These are phyloP conservation scores for Knoxia roxburghii DNA, from an alignment of 257 asterid species.

Conservation along the genomic window DNA sequence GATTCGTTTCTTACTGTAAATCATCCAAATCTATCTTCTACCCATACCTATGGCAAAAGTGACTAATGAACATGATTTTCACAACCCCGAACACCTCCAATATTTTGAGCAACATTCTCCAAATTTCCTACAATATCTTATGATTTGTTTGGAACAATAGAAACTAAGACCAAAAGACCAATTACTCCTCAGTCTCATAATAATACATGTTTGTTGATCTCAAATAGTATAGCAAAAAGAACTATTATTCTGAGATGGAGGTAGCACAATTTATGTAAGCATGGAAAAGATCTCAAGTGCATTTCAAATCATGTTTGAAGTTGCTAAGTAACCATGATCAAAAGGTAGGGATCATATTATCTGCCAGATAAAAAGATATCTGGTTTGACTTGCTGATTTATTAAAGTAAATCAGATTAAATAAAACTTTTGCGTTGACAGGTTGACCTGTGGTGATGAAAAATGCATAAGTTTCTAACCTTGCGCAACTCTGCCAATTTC, in stretches of 20 bases:
- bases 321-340: background rate
- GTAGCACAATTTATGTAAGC: background rate
- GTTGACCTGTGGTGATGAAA: background rate
- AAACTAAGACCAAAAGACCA: too few species aligned
- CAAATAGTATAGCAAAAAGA: too few species aligned
- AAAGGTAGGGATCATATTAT: background rate
- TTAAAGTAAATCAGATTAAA: background rate
- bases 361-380: background rate
- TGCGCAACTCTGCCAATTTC: conserved; percentile 55
- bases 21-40: conserved; percentile 3
- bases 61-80: background rate
- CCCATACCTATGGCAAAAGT: background rate
- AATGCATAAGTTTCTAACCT: conserved; percentile 34
- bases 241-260: too few species aligned
- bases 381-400: background rate
- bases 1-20: background rate
- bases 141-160: too few species aligned
- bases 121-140: background rate
- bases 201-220: too few species aligned
- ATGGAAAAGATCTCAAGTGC: background rate
- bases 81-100: background rate
- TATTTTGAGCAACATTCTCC: background rate
- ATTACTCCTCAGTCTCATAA: too few species aligned
- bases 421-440: background rate
- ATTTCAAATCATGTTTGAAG: background rate